Evolutionary conservation across 805 yeast species (phyloP).

Genomic region (Metschnikowia colocasiae): DNA sequence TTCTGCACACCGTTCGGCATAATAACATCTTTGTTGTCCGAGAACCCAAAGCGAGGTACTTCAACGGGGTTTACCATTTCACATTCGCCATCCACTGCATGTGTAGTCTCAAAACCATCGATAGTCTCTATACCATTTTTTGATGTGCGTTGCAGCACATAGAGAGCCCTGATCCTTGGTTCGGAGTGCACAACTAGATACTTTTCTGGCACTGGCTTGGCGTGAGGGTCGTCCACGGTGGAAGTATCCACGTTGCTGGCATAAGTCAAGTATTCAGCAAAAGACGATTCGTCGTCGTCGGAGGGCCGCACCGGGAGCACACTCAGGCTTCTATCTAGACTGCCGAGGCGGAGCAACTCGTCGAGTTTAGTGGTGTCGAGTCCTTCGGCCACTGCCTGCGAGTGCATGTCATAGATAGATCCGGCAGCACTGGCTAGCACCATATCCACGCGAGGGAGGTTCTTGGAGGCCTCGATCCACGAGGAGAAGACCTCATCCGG

Average conservation of each 20-base stretch:
- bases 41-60: neutral
- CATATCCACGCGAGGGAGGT: conserved; percentile 41
- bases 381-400: conserved; percentile 33
- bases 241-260: conserved; percentile 24
- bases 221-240: conserved; percentile 20
- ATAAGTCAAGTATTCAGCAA: conserved; percentile 23
- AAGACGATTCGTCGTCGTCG: conserved; percentile 11
- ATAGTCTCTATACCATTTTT: neutral
- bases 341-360: conserved; percentile 8
- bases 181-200: conserved; percentile 8
- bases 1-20: conserved; percentile 16
- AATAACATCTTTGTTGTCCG: conserved; percentile 5
- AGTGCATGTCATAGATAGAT: conserved; percentile 34
- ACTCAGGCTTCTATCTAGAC: conserved; percentile 1
- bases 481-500: conserved; percentile 36
- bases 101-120: too few species aligned
- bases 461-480: conserved; percentile 34
- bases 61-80: neutral
- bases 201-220: conserved; percentile 3
- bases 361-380: conserved; percentile 24
- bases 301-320: neutral
- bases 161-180: neutral
- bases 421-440: conserved; percentile 47
- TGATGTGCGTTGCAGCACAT: conserved; percentile 3
- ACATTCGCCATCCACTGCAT: neutral